Evolutionary conservation across 306 rosid genomes (phyloP).

Genomic region (Gastrolobium bilobum): DNA sequence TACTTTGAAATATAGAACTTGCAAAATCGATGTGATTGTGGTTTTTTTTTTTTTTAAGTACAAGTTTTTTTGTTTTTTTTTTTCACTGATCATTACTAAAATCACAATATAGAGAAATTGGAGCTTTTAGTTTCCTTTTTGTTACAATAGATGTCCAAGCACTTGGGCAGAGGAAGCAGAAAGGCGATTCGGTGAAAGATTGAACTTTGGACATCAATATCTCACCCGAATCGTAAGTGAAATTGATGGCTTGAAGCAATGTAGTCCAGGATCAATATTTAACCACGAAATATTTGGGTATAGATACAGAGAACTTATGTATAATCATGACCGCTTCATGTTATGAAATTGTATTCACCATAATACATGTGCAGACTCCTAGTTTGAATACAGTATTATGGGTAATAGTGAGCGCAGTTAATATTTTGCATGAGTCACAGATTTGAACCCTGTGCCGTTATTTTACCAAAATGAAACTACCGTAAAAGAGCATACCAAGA

Average conservation of each 20-base stretch:
- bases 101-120: too few relatives aligned
- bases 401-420: background rate
- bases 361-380: background rate
- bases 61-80: background rate
- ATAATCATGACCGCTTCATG: background rate
- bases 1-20: too few relatives aligned
- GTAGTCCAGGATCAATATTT: background rate
- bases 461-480: constrained; percentile 2
- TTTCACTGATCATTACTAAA: background rate
- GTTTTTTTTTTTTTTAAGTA: too few relatives aligned
- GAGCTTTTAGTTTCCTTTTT: too few relatives aligned
- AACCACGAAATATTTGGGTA: background rate
- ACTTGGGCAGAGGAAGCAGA: background rate
- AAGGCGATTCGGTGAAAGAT: background rate
- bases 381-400: constrained; percentile 16
- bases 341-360: background rate
- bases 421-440: constrained; percentile 6
- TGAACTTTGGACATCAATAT: background rate
- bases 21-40: too few relatives aligned
- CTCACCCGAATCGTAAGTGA: background rate
- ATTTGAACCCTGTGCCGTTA: constrained; percentile 4
- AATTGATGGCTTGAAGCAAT: constrained; percentile 11
- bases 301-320: background rate
- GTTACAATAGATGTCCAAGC: background rate
- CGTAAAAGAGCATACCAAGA: constrained; percentile 3